Base-by-base conservation (phyloP, 768 basidiomycete genomes). In the Collybia sordida region DNA sequence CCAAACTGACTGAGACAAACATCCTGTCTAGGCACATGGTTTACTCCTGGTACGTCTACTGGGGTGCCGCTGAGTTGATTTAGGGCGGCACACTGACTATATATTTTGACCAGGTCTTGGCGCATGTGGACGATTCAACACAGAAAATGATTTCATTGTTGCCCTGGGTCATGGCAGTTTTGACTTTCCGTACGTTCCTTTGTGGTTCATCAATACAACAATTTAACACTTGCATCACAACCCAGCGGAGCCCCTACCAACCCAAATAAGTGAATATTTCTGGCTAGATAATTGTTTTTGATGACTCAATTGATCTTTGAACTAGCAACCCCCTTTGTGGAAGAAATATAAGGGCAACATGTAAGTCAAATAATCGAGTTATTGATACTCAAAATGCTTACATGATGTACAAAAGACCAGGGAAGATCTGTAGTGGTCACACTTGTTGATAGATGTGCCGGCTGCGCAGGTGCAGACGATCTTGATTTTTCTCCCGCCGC, bases 271-370 rank as follows among this genome's bases (percentile, higher is more conserved):
- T 54, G 22, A 25, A 36, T 41, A 17, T 14, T 5, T n/a, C 7
- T 5, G 12, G 11, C 11, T 11, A 27, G 27, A 11, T 11, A 11
- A 5, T 28, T 21, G 22, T 22, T 11, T 21, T 3, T 14, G 6
- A 12, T 39, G 9, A 34, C 17, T 21, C 8, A 15, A 3, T 28
- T 17, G 28, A 9, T 28, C 22, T 19, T 17, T 28, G n/a, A 17
- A 11, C n/a, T n/a, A 59, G 58, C 4, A 56, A 59, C 46, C 58
- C 54, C 5, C 54, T 56, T 34, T 59, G 58, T 38, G 50, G 48
- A 6, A 53, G 50, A 24, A 44, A n/a, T 17, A 14, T 56, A 12
- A 42, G 42, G 23, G 50, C 52, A 8, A 56, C 49, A 23, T 54
- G 57, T 59, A 41, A 15, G 54, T 36, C 18, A 14, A 25, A 9